Evolutionary conservation across 2,329 filamentous ascomycete genomes (phyloP).

Genomic region (Chaetomium strumarium): DNA sequence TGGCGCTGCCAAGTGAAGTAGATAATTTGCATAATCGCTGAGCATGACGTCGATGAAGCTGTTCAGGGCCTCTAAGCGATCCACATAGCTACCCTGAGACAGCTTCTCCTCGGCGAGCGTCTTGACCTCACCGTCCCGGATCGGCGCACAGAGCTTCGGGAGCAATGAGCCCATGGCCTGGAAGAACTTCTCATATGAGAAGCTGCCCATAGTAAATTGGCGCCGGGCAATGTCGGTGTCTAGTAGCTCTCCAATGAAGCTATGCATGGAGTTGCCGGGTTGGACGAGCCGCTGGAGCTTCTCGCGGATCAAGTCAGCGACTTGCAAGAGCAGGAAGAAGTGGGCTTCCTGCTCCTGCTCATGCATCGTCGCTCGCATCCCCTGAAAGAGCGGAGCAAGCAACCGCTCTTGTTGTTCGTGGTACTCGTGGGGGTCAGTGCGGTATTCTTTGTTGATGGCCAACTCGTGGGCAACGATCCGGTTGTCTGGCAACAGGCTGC

Average conservation of each 20-base stretch:
- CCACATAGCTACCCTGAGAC: constrained; percentile 58
- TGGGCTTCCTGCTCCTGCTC: constrained; percentile 59
- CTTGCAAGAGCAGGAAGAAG: constrained; percentile 62
- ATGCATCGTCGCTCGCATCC: constrained; percentile 58
- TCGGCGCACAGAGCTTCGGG: constrained; percentile 73
- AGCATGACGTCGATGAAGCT: constrained; percentile 72
- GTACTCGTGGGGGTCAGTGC: constrained; percentile 58
- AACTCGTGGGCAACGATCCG: constrained; percentile 72
- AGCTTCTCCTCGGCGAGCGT: constrained; percentile 58
- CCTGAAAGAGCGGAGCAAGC: constrained; percentile 47
- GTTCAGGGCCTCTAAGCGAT: constrained; percentile 68
- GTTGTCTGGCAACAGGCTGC: constrained; percentile 62
- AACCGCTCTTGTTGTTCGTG: constrained; percentile 49
- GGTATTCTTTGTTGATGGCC: constrained; percentile 72
- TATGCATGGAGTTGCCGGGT: constrained; percentile 66
- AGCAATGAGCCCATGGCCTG: constrained; percentile 67
- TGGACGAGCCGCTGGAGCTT: constrained; percentile 69
- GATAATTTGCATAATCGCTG: constrained; percentile 77
- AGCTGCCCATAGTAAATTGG: constrained; percentile 65
- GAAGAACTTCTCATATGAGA: constrained; percentile 79
- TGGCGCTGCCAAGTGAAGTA: constrained; percentile 65
- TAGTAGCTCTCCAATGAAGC: constrained; percentile 66
- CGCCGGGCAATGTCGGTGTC: constrained; percentile 65
- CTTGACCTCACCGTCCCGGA: constrained; percentile 71
- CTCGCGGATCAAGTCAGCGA: constrained; percentile 63